Evolutionary conservation across 208 protist genomes (phyloP).

Genomic region (Leptomonas pyrrhocoris): DNA sequence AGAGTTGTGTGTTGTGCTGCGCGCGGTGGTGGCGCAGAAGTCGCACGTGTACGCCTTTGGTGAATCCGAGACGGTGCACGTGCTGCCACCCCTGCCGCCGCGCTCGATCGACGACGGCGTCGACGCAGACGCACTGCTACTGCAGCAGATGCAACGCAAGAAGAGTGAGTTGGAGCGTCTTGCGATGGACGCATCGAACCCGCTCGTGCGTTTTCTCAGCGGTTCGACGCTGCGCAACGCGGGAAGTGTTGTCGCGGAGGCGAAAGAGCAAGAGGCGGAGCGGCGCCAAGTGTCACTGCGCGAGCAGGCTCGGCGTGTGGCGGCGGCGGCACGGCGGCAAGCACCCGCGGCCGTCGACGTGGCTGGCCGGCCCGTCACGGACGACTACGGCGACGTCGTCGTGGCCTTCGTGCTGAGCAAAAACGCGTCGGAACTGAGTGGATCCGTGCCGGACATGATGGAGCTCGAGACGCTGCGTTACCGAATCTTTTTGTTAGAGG

Average conservation of each 20-base stretch:
- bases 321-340: constrained; percentile 15
- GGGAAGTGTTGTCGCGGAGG: constrained; percentile 12
- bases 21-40: constrained; percentile 78
- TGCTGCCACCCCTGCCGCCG: constrained; percentile 65
- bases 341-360: constrained; percentile 33
- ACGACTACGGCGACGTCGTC: constrained; percentile 81
- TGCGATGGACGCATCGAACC: constrained; percentile 10
- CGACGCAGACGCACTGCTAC: constrained; percentile 12
- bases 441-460: constrained; percentile 66
- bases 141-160: constrained; percentile 18
- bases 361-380: constrained; percentile 26
- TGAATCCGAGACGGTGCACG: constrained; percentile 71
- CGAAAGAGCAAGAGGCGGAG: constrained; percentile 18
- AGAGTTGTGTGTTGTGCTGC: constrained; percentile 73
- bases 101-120: constrained; percentile 22
- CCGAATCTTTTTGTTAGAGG: constrained; percentile 71
- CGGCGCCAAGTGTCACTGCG: constrained; percentile 26
- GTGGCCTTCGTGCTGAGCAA: constrained; percentile 74
- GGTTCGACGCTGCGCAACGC: constrained; percentile 1
- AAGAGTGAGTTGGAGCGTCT: constrained; percentile 21
- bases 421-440: constrained; percentile 51
- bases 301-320: constrained; percentile 26
- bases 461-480: constrained; percentile 84
- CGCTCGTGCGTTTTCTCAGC: constrained; percentile 36
- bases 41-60: constrained; percentile 75